These are phyloP conservation scores for Anthracocystis setariae DNA, from an alignment of 1,284 basidiomycete genomes.

Conservation along the genomic window DNA sequence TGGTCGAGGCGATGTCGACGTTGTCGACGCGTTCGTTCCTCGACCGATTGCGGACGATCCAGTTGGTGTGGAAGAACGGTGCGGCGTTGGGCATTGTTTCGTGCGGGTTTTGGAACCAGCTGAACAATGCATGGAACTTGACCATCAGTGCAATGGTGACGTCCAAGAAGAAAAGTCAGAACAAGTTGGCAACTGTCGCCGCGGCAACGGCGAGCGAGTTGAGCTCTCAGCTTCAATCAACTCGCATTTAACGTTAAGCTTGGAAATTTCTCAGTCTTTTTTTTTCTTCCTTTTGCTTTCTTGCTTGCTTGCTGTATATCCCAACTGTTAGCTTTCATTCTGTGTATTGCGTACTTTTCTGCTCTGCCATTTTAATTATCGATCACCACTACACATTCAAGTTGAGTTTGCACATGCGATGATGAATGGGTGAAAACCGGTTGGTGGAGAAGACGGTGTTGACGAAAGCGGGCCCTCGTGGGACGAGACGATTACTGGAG, in stretches of 20 bases:
- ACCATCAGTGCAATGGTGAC: constrained; percentile 33
- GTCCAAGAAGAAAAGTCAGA: constrained; percentile 12
- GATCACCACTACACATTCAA: no score
- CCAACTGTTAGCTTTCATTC: no score
- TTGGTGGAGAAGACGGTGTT: background rate
- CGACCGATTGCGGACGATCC: constrained; percentile 32
- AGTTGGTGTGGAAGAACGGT: constrained; percentile 50
- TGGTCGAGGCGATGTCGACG: constrained; percentile 37
- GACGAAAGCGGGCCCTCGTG: no score
- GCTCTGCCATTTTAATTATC: no score
- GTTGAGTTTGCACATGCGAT: no score
- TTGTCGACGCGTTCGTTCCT: constrained; percentile 33
- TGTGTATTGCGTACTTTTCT: no score
- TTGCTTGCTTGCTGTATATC: no score
- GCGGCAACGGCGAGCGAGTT: constrained; percentile 16
- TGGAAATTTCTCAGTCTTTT: no score
- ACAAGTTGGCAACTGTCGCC: background rate
- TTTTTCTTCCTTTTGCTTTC: constrained; percentile 11
- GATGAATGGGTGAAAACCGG: background rate
- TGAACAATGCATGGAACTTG: constrained; percentile 44
- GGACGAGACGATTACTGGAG: constrained; percentile 49
- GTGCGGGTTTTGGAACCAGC: constrained; percentile 32
- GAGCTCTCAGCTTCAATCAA: constrained; percentile 15
- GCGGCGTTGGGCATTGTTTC: constrained; percentile 45
- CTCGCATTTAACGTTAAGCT: constrained; percentile 15